Evolutionary conservation across 306 rosid species (phyloP).

Genomic region (Prunus campanulata): DNA sequence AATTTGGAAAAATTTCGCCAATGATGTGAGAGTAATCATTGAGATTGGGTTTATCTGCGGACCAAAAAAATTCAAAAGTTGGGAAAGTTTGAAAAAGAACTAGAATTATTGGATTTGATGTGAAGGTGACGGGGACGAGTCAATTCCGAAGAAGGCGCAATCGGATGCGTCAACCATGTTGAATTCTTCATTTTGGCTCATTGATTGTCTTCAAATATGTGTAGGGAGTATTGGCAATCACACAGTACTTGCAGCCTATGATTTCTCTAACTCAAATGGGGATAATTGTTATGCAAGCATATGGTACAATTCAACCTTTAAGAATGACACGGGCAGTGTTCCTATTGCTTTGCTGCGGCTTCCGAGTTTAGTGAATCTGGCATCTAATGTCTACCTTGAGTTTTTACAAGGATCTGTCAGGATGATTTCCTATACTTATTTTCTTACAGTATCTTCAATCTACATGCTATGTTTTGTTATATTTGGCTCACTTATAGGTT

Average conservation of each 20-base stretch:
- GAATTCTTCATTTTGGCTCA: no score
- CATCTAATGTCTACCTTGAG: slow-evolving; percentile 78
- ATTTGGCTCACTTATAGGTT: slow-evolving; percentile 78
- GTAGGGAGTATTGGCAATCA: no score
- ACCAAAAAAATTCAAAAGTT: no score
- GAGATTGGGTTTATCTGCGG: no score
- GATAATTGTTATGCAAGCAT: slow-evolving; percentile 56
- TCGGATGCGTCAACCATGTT: no score
- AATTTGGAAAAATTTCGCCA: no score
- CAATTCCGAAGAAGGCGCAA: no score
- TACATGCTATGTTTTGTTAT: slow-evolving; percentile 84
- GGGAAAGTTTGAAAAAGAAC: no score
- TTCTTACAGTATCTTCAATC: slow-evolving; percentile 57
- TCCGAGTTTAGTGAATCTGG: slow-evolving; percentile 81
- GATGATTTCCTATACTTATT: slow-evolving; percentile 81
- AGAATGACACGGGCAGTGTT: slow-evolving; percentile 53
- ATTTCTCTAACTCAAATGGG: slow-evolving; percentile 63
- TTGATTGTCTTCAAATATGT: no score
- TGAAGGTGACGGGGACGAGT: no score
- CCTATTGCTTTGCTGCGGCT: slow-evolving; percentile 46
- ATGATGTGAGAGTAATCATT: no score
- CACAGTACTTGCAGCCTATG: slow-evolving; percentile 54
- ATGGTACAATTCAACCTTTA: slow-evolving; percentile 84
- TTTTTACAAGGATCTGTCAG: slow-evolving; percentile 57
- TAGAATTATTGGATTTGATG: no score